Percentiles rank a stretch among this genome's conserved stretches.
Conservation (phyloP, 768 basidiomycete genomes). For the Favolaschia claudopus region DNA sequence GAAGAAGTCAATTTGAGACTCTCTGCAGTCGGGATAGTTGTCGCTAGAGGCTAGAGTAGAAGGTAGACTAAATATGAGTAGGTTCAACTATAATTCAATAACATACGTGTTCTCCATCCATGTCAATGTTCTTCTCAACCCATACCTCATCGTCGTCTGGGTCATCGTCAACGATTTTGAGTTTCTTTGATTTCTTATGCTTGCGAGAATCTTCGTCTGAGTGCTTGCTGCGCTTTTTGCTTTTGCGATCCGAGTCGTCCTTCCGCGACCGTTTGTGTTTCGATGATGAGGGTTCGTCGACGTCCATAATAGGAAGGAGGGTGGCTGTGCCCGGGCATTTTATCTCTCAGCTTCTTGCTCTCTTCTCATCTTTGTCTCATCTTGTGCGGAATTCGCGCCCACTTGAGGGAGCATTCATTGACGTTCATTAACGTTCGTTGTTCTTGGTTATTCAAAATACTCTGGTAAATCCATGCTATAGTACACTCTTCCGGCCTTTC, state of each 20-base stretch:
- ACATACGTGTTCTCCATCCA: conserved; percentile 76
- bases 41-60: conserved; percentile 59
- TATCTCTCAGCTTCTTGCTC: too few species aligned
- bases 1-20: conserved; percentile 74
- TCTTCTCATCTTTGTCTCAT: too few species aligned
- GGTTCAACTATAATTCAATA: conserved; percentile 15
- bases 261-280: conserved; percentile 40
- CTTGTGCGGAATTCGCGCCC: too few species aligned
- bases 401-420: too few species aligned
- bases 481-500: too few species aligned
- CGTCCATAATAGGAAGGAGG: conserved; percentile 26
- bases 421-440: too few species aligned
- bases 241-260: conserved; percentile 50
- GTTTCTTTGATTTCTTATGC: conserved; percentile 44
- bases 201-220: conserved; percentile 48
- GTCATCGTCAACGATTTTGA: conserved; percentile 75
- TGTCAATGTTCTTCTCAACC: conserved; percentile 87
- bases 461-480: too few species aligned
- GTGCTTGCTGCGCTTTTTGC: conserved; percentile 63
- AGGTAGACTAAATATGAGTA: conserved; percentile 43
- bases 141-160: conserved; percentile 78
- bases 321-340: too few species aligned
- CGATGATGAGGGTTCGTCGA: conserved; percentile 31
- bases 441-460: too few species aligned
- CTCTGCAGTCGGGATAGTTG: conserved; percentile 80